phyloP scores from a whole-genome alignment of 129 eudicot species.

The Ambrosia trifida region DNA sequence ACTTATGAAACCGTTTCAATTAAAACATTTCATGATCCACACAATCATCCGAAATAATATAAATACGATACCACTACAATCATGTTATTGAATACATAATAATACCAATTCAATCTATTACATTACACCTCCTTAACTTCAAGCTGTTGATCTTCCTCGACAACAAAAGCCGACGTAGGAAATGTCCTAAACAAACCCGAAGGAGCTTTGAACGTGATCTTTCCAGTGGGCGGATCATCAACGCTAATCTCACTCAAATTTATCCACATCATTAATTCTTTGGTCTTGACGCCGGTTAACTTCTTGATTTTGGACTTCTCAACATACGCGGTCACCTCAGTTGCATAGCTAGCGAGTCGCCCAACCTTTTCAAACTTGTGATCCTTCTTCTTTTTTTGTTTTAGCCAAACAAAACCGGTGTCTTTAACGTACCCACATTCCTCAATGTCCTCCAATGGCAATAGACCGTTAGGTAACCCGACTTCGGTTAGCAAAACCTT shows the following conservation, averaged over 20 bases:
- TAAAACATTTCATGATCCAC: too few relatives aligned
- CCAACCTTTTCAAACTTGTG: constrained; percentile 52
- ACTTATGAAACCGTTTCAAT: too few relatives aligned
- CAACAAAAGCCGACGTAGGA: constrained; percentile 55
- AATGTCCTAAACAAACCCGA: constrained; percentile 54
- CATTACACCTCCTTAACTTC: constrained; percentile 43
- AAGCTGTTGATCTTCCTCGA: constrained; percentile 30
- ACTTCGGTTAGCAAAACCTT: constrained; percentile 41
- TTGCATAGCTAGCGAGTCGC: constrained; percentile 37
- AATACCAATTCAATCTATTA: not conserved
- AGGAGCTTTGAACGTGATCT: constrained; percentile 56
- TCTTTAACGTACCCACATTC: constrained; percentile 54
- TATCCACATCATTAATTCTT: constrained; percentile 62
- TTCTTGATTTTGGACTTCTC: constrained; percentile 58
- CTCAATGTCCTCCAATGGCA: constrained; percentile 49
- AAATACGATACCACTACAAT: too few relatives aligned
- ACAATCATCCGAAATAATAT: too few relatives aligned
- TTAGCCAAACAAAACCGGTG: constrained; percentile 68
- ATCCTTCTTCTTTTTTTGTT: constrained; percentile 44
- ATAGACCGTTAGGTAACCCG: constrained; percentile 54
- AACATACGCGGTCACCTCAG: constrained; percentile 47
- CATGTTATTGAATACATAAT: too few relatives aligned
- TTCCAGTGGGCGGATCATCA: constrained; percentile 48
- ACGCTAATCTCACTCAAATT: constrained; percentile 48
- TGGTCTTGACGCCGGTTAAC: constrained; percentile 69